These are phyloP conservation scores for Capsicum baccatum DNA, from an alignment of 257 asterid species.

Conservation along the genomic window DNA sequence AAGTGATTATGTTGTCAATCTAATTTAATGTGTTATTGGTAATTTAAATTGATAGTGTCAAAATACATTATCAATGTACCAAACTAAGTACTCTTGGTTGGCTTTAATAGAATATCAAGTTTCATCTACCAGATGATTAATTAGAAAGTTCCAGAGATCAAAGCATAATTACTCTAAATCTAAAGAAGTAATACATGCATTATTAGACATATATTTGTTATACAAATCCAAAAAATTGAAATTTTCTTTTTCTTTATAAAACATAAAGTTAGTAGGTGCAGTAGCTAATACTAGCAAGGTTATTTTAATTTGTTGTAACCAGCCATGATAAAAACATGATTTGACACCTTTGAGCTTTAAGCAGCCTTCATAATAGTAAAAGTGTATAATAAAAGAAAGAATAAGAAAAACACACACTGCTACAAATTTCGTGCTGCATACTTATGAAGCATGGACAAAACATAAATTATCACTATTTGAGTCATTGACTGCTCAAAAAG, in stretches of 20 bases:
- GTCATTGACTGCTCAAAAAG: not conserved
- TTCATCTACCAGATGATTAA: not conserved
- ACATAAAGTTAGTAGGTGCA: not conserved
- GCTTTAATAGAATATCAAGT: not conserved
- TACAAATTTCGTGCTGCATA: constrained; percentile 34
- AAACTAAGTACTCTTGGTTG: no score
- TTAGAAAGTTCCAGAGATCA: not conserved
- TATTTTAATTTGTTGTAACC: not conserved
- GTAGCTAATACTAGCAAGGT: not conserved
- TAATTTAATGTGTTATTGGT: no score
- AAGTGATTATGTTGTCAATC: no score
- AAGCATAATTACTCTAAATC: no score
- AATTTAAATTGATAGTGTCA: not conserved
- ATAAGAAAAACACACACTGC: not conserved
- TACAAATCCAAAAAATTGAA: not conserved
- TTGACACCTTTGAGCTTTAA: not conserved
- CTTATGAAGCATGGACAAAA: constrained; percentile 46
- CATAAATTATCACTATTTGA: not conserved
- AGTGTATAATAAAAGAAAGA: not conserved
- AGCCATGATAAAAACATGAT: constrained; percentile 8
- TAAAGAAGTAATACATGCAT: not conserved
- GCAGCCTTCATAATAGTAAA: not conserved
- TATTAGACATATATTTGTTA: not conserved
- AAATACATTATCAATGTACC: no score
- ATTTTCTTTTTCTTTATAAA: not conserved